Evolutionary conservation across 441 rosid genomes (phyloP).

Genomic region (Corymbia citriodora): DNA sequence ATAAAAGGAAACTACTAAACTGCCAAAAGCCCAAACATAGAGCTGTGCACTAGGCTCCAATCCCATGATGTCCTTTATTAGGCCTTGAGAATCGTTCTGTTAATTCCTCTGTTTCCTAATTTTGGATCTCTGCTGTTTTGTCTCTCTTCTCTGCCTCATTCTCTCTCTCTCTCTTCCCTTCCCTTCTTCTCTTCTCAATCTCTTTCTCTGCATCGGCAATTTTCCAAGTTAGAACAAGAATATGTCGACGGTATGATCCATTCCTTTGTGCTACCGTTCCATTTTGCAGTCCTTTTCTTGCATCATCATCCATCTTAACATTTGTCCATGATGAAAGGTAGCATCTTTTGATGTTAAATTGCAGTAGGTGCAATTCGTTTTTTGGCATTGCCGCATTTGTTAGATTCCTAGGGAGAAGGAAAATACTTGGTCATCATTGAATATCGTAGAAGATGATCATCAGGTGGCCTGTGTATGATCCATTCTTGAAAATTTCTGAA

Average conservation of each 20-base stretch:
- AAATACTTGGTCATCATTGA: background rate
- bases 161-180: background rate
- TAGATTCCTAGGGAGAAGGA: background rate
- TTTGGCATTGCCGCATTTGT: background rate
- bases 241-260: background rate
- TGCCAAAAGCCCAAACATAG: background rate
- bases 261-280: background rate
- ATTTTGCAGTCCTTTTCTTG: background rate
- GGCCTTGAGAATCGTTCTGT: background rate
- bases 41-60: background rate
- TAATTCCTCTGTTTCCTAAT: background rate
- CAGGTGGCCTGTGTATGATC: background rate
- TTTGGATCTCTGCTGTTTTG: background rate
- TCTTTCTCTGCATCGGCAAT: background rate
- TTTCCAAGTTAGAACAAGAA: background rate
- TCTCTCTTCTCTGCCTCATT: background rate
- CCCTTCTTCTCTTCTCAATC: background rate
- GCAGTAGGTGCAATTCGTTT: background rate
- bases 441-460: background rate
- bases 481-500: background rate
- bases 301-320: background rate
- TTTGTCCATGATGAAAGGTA: background rate
- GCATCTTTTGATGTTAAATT: background rate
- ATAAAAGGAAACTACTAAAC: background rate
- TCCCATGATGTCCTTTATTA: background rate